Conservation (phyloP, 2,329 filamentous ascomycete genomes). For the Lachnum nothofagi region DNA sequence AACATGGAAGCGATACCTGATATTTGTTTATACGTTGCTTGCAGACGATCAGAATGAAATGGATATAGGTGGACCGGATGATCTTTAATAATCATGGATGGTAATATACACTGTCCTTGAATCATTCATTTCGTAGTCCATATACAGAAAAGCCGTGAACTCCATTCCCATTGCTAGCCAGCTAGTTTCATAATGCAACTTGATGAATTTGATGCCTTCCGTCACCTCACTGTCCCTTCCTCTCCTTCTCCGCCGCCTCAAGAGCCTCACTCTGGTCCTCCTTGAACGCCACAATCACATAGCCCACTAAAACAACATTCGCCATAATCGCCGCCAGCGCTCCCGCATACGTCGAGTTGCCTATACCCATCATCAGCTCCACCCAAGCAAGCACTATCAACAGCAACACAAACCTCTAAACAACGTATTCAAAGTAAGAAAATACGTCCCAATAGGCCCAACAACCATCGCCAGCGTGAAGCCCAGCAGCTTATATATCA, state of each 20-base stretch:
- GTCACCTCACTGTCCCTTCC: constrained; percentile 5
- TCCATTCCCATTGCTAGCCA: neutral
- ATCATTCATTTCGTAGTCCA: neutral
- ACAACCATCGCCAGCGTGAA: constrained; percentile 92
- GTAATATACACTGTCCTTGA: neutral
- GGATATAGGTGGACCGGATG: neutral
- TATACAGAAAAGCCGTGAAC: neutral
- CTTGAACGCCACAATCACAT: constrained; percentile 83
- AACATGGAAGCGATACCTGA: neutral
- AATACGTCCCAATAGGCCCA: constrained; percentile 84
- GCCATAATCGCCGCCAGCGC: constrained; percentile 81
- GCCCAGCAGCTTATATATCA: constrained; percentile 82
- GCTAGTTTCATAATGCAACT: neutral
- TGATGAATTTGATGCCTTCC: neutral
- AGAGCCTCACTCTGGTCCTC: constrained; percentile 59
- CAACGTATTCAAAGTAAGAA: constrained; percentile 67
- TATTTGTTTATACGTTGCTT: neutral
- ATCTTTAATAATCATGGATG: neutral
- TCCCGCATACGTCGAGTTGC: constrained; percentile 83
- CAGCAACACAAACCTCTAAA: constrained; percentile 61
- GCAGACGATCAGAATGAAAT: neutral
- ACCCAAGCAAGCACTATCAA: neutral
- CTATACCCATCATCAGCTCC: constrained; percentile 40
- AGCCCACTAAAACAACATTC: constrained; percentile 85
- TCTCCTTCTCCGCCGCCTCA: constrained; percentile 42